Base-by-base conservation (phyloP, 345 rosid genomes). In the Cardiospermum halicacabum region DNA sequence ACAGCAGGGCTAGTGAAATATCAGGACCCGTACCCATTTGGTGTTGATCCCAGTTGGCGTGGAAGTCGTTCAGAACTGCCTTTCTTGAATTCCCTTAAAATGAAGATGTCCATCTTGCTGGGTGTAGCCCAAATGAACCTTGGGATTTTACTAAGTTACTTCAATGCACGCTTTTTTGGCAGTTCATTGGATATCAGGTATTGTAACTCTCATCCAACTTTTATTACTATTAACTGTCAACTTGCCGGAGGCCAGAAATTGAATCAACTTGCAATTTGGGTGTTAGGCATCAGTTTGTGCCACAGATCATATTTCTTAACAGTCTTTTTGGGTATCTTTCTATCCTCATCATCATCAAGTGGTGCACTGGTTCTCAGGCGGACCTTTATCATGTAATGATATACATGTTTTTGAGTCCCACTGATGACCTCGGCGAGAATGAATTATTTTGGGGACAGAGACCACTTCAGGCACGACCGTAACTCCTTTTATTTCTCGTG, bases 381-480 rank as follows among this genome's bases (percentile, higher is more conserved):
- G 98, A 93, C 80, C 90, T 93, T 72, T 93, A 93, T 75, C 97
- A 93, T 81, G 98, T 93, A 66, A 93, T 93, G 98, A 93, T 93
- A 68, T 93, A 93, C 80, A 90, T 93, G 97, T 93, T 93, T 80
- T 74, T 93, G 76, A 86, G 97, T 72, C 98, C 98, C 32, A 88
- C 96, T 2, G 98, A 88, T 37, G 89, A 81, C 60, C 97, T 90
- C 58, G 93, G 91, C 22, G 98, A 88, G 62, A 90, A 93, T 72
- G 74, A 90, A 77, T 80, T 93, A 76, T 93, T 93, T 69, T 82
- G 90, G 92, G 97, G 98, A 28, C 98, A 93, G 81, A 83, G 95
- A 69, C 89, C 89, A 19, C 88, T 93, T 55, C 98, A 93, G 97
- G 98, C 79, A 76, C 43, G 58, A 48, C 73, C 48, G 72, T 53